phyloP scores from a whole-genome alignment of 768 basidiomycete species.

The Dacryopinax primogenitus region DNA sequence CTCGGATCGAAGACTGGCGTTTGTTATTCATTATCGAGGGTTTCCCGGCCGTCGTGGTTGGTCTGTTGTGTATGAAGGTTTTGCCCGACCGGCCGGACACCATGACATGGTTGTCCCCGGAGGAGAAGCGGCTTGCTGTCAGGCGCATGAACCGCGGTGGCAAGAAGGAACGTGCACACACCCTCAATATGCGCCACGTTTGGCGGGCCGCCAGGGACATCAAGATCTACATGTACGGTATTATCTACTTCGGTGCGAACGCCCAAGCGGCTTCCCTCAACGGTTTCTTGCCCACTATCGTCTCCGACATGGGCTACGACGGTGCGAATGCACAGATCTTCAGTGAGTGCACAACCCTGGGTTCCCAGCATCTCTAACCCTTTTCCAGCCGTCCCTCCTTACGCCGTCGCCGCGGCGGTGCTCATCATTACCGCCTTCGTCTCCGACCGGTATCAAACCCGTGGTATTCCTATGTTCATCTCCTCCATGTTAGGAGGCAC shows the following conservation, averaged over 20 bases:
- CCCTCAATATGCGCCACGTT: background rate
- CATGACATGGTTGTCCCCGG: slow-evolving; percentile 4
- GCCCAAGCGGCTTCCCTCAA: background rate
- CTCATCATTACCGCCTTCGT: background rate
- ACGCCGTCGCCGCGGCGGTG: background rate
- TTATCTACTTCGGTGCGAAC: background rate
- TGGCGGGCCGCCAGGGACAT: slow-evolving; percentile 1
- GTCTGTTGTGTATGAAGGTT: slow-evolving; percentile 1
- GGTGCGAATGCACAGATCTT: slow-evolving; percentile 11
- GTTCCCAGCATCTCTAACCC: background rate
- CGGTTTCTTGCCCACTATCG: slow-evolving; percentile 10
- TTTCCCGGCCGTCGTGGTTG: slow-evolving; percentile 1
- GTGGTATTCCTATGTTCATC: background rate
- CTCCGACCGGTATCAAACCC: background rate
- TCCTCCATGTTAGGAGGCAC: background rate
- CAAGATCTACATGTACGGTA: background rate
- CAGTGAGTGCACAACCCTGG: background rate
- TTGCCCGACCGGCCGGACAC: slow-evolving; percentile 1
- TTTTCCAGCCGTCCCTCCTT: background rate
- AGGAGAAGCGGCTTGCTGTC: slow-evolving; percentile 2
- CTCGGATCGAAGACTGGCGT: slow-evolving; percentile 15
- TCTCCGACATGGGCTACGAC: slow-evolving; percentile 8
- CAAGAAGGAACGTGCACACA: background rate
- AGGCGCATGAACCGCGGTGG: background rate
- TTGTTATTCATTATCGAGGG: slow-evolving; percentile 18